These are phyloP conservation scores for Tolypocladium album DNA, from an alignment of 2,329 filamentous ascomycete genomes.

Conservation along the genomic window DNA sequence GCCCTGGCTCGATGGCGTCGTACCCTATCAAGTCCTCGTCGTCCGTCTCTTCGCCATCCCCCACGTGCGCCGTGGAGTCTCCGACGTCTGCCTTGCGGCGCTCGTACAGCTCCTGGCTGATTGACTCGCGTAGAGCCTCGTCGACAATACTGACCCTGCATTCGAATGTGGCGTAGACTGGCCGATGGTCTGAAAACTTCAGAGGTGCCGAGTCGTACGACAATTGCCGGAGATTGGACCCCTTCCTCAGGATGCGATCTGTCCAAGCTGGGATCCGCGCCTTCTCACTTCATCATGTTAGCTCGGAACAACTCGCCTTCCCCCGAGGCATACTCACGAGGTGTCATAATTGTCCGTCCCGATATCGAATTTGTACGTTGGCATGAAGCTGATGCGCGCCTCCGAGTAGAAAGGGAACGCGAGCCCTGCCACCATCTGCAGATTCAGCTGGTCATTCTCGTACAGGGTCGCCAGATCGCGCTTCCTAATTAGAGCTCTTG, in stretches of 20 bases:
- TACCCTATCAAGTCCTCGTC: constrained; percentile 77
- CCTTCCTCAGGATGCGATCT: constrained; percentile 83
- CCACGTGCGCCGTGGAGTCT: constrained; percentile 45
- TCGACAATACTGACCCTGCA: constrained; percentile 75
- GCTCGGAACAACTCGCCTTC: background rate
- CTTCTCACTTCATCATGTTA: constrained; percentile 57
- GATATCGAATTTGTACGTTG: constrained; percentile 93
- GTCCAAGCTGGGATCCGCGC: constrained; percentile 94
- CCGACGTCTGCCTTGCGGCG: constrained; percentile 58
- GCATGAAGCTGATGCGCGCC: constrained; percentile 74
- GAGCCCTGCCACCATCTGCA: constrained; percentile 90
- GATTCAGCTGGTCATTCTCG: constrained; percentile 88
- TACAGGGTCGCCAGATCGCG: constrained; percentile 70
- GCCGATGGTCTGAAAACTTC: constrained; percentile 89
- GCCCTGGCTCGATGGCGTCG: constrained; percentile 70
- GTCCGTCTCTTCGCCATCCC: constrained; percentile 44
- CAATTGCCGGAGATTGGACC: constrained; percentile 69
- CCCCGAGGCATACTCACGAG: constrained; percentile 45
- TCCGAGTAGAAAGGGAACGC: constrained; percentile 91
- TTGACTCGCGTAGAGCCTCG: constrained; percentile 57
- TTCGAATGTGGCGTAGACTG: constrained; percentile 82
- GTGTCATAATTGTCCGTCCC: constrained; percentile 85
- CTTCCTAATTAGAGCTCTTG: constrained; percentile 61
- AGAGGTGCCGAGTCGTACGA: constrained; percentile 76
- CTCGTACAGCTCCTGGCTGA: constrained; percentile 67